A percentile compares a stretch with the other conserved stretches of the same genome.
These are phyloP conservation scores for Silene uniflora DNA, from an alignment of 148 eudicot species.

Conservation along the genomic window DNA sequence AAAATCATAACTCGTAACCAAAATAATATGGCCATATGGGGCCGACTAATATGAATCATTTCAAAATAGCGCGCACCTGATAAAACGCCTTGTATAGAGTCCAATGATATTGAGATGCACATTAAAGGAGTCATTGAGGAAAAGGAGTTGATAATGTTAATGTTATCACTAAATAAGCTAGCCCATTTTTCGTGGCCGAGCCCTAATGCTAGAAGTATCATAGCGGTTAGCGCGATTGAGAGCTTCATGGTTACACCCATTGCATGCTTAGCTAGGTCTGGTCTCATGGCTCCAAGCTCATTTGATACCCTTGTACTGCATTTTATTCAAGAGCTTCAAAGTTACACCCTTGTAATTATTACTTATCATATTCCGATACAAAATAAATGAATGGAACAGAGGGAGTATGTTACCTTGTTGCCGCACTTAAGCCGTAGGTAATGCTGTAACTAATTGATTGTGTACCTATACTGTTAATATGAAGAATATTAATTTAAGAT, in stretches of 20 bases:
- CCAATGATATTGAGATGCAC: slow-evolving; percentile 49
- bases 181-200: slow-evolving; percentile 71
- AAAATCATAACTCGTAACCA: neutral
- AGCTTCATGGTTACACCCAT: slow-evolving; percentile 68
- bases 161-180: slow-evolving; percentile 50
- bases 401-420: slow-evolving; percentile 54
- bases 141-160: slow-evolving; percentile 37
- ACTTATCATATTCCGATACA: too few relatives aligned
- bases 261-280: slow-evolving; percentile 58
- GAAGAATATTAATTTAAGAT: neutral
- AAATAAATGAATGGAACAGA: too few relatives aligned
- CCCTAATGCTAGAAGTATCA: slow-evolving; percentile 43
- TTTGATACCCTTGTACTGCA: slow-evolving; percentile 85
- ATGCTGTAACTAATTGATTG: slow-evolving; percentile 63
- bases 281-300: slow-evolving; percentile 73
- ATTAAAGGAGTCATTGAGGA: slow-evolving; percentile 65
- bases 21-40: neutral
- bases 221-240: slow-evolving; percentile 42
- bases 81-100: slow-evolving; percentile 72
- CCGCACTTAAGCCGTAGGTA: slow-evolving; percentile 69
- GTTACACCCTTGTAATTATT: neutral
- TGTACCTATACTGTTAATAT: slow-evolving; percentile 58
- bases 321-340: neutral
- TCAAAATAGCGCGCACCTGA: slow-evolving; percentile 45
- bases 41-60: neutral